A percentile compares a stretch with the other conserved stretches of the same genome.
phyloP scores from a whole-genome alignment of 1,139 yeast genomes.

The Yamadazyma jaroonii region DNA sequence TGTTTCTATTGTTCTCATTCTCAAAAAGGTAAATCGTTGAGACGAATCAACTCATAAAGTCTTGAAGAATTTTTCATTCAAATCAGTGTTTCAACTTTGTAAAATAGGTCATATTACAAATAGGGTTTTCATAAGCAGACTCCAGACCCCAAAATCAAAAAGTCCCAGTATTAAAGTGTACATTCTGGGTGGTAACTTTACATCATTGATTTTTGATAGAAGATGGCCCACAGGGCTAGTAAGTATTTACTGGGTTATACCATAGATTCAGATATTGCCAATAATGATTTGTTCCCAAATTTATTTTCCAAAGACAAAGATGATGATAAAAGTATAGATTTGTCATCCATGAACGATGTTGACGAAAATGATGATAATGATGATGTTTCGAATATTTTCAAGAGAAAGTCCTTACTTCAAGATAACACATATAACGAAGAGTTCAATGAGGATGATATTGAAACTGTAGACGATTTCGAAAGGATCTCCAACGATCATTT shows the following conservation, averaged over 20 bases:
- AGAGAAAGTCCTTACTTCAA: slow-evolving; percentile 9
- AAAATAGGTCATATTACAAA: too few species aligned
- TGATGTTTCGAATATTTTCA: slow-evolving; percentile 10
- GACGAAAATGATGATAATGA: slow-evolving; percentile 1
- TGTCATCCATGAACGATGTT: slow-evolving; percentile 4
- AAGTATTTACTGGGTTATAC: slow-evolving; percentile 18
- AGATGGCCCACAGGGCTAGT: slow-evolving; percentile 15
- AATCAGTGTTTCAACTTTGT: too few species aligned
- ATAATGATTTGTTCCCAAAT: slow-evolving; percentile 16
- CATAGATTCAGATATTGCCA: slow-evolving; percentile 14
- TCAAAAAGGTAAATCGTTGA: slow-evolving; percentile 2
- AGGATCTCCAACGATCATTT: slow-evolving; percentile 3
- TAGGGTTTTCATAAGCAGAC: too few species aligned
- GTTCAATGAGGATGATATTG: slow-evolving; percentile 8
- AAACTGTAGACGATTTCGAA: slow-evolving; percentile 7
- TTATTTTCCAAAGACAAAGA: slow-evolving; percentile 9
- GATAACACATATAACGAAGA: slow-evolving; percentile 10
- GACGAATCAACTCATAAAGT: not conserved
- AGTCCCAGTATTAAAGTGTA: too few species aligned
- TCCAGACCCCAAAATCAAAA: too few species aligned
- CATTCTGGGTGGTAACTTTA: too few species aligned
- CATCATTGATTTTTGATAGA: too few species aligned
- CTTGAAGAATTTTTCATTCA: too few species aligned
- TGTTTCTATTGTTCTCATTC: not conserved
- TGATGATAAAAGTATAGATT: slow-evolving; percentile 11